Evolutionary conservation across 75 land plant genomes (phyloP), one percentile per base, ranked within the genome.

Genomic region (Pseudotsuga menziesii): DNA sequence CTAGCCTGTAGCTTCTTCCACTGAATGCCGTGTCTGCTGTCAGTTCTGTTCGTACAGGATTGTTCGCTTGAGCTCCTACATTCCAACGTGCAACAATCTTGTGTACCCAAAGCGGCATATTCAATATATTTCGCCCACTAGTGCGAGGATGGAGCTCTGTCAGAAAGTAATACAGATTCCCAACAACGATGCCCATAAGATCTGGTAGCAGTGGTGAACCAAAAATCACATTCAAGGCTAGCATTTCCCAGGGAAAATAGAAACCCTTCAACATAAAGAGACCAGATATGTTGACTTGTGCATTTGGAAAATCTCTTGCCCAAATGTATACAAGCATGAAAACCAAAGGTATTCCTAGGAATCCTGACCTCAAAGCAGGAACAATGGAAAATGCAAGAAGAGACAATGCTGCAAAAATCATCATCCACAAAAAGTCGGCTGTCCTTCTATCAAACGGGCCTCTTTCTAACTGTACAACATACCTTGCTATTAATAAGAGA

Each of bases 241-340:
- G 91, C 93, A 96, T 89, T 17, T 87, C 90, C 99, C 97, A 96
- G 23, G 99, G 99, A n/a, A 96, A 77, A 74, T 94, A 96, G 86
- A 96, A 96, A 74, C 91, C 99, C 99, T 94, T 93, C 14, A 96
- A 75, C 5, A 77, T 75, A 22, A 96, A 87, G 69, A 96, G 90
- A 56, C 99, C 99, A 83, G 87, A 90, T 2, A 96, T 74, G 73
- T 81, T 93, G 76, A 96, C 90, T 56, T 88, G 85, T 23, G 99
- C 84, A 90, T 84, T 89, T 16, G 99, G 91, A 82, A 82, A 94
- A 78, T 96, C 99, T 76, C 99, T 88, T 73, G 91, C 90, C 99
- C 99, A 96, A 14, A 96, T 82, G 80, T 96, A 94, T 2, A 91
- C 66, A 81, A 96, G 94, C 97, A 94, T 92, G 84, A 93, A 94